Conservation (phyloP, 192 early-diverging fungal genomes). For the Borealophlyctis nickersoniae region DNA sequence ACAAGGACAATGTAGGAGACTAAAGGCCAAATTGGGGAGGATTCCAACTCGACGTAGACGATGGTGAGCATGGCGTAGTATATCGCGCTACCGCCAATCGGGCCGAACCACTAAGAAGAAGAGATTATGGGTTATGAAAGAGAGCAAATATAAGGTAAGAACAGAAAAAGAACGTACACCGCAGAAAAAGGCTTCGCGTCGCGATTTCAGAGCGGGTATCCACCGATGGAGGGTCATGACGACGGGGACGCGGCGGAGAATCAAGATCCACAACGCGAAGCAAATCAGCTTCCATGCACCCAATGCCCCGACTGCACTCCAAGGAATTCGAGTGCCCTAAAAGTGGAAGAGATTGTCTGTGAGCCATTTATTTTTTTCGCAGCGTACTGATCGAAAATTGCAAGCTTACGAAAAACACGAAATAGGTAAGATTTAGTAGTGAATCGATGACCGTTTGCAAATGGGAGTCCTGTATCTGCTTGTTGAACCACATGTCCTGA, state of each 20-base stretch:
- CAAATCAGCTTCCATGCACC: constrained; percentile 40
- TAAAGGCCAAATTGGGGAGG: constrained; percentile 21
- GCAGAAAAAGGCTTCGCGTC: constrained; percentile 72
- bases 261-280: constrained; percentile 58
- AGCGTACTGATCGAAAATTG: background rate
- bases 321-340: background rate
- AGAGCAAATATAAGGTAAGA: background rate
- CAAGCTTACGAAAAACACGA: constrained; percentile 54
- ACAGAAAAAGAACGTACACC: constrained; percentile 36
- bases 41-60: constrained; percentile 20
- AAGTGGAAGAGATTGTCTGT: no score
- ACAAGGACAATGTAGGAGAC: constrained; percentile 66
- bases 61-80: constrained; percentile 54
- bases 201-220: constrained; percentile 52
- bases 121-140: background rate
- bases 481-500: constrained; percentile 83
- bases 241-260: constrained; percentile 71
- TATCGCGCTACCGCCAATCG: constrained; percentile 70
- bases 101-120: constrained; percentile 74
- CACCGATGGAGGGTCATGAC: constrained; percentile 59
- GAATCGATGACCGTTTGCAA: constrained; percentile 88
- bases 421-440: constrained; percentile 81
- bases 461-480: constrained; percentile 75
- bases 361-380: background rate
- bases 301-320: background rate